A percentile compares a stretch with the other conserved stretches of the same genome.
Evolutionary conservation across 2,329 filamentous ascomycete species (phyloP).

Genomic region (Tolypocladium inflatum): DNA sequence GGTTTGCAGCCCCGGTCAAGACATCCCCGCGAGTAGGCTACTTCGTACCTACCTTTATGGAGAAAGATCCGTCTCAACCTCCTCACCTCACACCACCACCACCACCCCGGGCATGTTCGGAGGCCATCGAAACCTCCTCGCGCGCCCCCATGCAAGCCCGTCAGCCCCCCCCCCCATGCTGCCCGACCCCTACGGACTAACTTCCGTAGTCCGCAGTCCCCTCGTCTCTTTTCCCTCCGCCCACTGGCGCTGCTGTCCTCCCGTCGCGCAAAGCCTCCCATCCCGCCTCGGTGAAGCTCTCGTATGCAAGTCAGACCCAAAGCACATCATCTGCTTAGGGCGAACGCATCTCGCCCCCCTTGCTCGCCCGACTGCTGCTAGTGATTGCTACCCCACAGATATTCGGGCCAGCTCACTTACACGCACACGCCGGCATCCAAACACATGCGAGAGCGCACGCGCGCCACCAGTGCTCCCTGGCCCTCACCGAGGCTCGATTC

Average conservation of each 20-base stretch:
- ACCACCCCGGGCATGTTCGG: background rate
- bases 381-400: background rate
- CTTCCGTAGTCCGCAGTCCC: background rate
- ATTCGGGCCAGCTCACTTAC: background rate
- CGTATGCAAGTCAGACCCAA: background rate
- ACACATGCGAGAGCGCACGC: background rate
- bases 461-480: background rate
- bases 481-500: conserved; percentile 2
- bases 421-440: background rate
- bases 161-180: background rate
- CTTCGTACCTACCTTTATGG: too few species aligned
- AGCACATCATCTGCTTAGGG: background rate
- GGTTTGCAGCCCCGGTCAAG: too few species aligned
- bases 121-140: background rate
- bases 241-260: background rate
- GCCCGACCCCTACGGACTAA: background rate
- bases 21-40: too few species aligned
- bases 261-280: background rate
- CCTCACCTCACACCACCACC: too few species aligned
- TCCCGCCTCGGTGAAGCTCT: background rate
- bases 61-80: background rate
- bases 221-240: background rate
- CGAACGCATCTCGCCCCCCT: background rate
- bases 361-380: background rate
- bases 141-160: background rate